Percentiles rank a stretch among this genome's conserved stretches.
These are phyloP conservation scores for Eucalyptus lansdowneana DNA, from an alignment of 345 rosid species.

Conservation along the genomic window DNA sequence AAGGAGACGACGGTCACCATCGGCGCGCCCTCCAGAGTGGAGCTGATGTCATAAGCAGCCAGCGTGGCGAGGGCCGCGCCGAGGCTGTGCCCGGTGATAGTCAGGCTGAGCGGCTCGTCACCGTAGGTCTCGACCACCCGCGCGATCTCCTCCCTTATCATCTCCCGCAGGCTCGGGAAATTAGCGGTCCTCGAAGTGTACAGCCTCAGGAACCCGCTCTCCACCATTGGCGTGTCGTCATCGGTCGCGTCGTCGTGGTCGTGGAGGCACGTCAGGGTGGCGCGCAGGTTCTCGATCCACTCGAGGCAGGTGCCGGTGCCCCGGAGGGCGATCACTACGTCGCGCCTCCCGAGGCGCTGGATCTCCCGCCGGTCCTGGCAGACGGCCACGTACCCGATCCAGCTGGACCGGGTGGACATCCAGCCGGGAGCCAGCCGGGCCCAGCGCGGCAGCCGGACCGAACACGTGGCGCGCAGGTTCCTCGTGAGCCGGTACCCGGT, in stretches of 20 bases:
- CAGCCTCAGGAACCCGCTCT: slow-evolving; percentile 49
- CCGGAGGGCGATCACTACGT: slow-evolving; percentile 39
- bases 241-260: not conserved
- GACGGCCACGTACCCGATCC: slow-evolving; percentile 67
- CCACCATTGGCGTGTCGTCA: slow-evolving; percentile 35
- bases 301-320: slow-evolving; percentile 60
- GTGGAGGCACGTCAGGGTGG: slow-evolving; percentile 17
- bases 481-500: slow-evolving; percentile 32
- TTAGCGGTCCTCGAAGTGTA: slow-evolving; percentile 25
- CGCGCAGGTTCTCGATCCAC: slow-evolving; percentile 56
- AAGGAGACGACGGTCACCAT: slow-evolving; percentile 53
- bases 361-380: slow-evolving; percentile 45
- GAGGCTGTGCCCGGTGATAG: slow-evolving; percentile 56
- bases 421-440: slow-evolving; percentile 24
- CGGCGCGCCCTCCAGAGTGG: slow-evolving; percentile 10
- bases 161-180: slow-evolving; percentile 23
- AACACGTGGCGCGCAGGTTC: slow-evolving; percentile 32
- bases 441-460: slow-evolving; percentile 40
- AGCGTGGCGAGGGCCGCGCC: slow-evolving; percentile 58
- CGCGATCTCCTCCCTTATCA: slow-evolving; percentile 26
- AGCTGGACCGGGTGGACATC: slow-evolving; percentile 36
- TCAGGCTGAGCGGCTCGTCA: slow-evolving; percentile 42
- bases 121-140: slow-evolving; percentile 23
- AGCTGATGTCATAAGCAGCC: slow-evolving; percentile 37
- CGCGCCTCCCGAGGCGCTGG: slow-evolving; percentile 45